Evolutionary conservation across 176 grass and related monocot genomes (phyloP), one percentile per base, ranked within the genome.

Genomic region (Carex myosuroides): DNA sequence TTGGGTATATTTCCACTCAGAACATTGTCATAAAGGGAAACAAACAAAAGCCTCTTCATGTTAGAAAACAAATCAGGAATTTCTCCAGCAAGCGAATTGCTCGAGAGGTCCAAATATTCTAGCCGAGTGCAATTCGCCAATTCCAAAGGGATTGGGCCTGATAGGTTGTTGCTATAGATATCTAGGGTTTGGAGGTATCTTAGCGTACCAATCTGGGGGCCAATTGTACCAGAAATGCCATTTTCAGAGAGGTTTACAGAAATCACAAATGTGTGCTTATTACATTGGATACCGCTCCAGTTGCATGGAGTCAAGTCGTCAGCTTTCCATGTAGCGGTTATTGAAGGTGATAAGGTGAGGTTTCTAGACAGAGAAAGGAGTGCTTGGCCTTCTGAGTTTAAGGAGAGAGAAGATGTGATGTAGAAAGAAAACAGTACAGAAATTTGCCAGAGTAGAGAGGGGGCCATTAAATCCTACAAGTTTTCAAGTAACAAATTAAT

Each of bases 11-110:
- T 37, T 75, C 90, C 92, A 81, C 2, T 80, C 2, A 94, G 78
- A 32, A 59, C 74, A 77, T 97, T 97, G 4, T 0, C 6, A 7
- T 22, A 68, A 81, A 97, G 62, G 33, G 57, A 92, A 48, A 92
- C 62, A 9, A 6, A 54, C 0, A 64, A 79, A 61, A 97, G 61
- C 17, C 60, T 86, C 11, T 88, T 88, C 35, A 94, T 73, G 76
- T 94, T 89, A 0, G 55, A 32, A 53, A 97, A 82, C 54, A 74
- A 88, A 83, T 73, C 66, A 86, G 92, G 94, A 69, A 97, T 97
- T 66, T 89, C 54, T 26, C 88, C 90, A 4, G 92, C 92, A 88
- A 97, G 54, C 4, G 33, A 33, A 68, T 97, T 97, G 3, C 0
- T 5, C 0, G 92, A 89, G 29, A 97, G 80, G 75, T 94, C 84